phyloP scores from a whole-genome alignment of 768 basidiomycete species.

The Thelephora ganbajun region DNA sequence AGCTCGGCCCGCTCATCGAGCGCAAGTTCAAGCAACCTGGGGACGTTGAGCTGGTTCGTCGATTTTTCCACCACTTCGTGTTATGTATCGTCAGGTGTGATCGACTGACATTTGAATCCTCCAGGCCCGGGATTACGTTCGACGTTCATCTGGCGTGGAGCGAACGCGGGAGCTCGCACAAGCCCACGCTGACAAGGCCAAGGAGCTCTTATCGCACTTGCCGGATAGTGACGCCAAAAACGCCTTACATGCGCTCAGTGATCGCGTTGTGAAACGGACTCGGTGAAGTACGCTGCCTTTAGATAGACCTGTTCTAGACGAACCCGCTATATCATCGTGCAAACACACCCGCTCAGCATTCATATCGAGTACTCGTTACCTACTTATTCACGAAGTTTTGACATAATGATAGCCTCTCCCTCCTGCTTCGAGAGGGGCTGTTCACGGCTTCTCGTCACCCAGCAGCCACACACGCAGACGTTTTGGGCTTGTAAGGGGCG shows the following conservation, averaged over 20 bases:
- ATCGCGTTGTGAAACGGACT: constrained; percentile 48
- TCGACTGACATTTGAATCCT: neutral
- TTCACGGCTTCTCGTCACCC: too few relatives aligned
- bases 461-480: too few relatives aligned
- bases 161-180: constrained; percentile 68
- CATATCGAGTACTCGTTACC: too few relatives aligned
- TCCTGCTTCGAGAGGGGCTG: too few relatives aligned
- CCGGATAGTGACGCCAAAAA: constrained; percentile 72
- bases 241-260: constrained; percentile 62
- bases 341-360: neutral
- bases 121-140: constrained; percentile 58
- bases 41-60: constrained; percentile 64
- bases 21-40: constrained; percentile 67
- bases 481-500: too few relatives aligned
- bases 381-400: too few relatives aligned
- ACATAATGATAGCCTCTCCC: too few relatives aligned
- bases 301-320: neutral
- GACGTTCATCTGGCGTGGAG: constrained; percentile 57
- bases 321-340: neutral
- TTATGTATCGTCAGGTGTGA: too few relatives aligned
- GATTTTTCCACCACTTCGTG: neutral
- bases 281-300: constrained; percentile 21
- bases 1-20: constrained; percentile 61
- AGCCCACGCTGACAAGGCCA: constrained; percentile 64
- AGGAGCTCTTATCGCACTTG: constrained; percentile 48